phyloP scores from a whole-genome alignment of 2,329 filamentous ascomycete species.

The Monilinia vaccinii-corymbosi region DNA sequence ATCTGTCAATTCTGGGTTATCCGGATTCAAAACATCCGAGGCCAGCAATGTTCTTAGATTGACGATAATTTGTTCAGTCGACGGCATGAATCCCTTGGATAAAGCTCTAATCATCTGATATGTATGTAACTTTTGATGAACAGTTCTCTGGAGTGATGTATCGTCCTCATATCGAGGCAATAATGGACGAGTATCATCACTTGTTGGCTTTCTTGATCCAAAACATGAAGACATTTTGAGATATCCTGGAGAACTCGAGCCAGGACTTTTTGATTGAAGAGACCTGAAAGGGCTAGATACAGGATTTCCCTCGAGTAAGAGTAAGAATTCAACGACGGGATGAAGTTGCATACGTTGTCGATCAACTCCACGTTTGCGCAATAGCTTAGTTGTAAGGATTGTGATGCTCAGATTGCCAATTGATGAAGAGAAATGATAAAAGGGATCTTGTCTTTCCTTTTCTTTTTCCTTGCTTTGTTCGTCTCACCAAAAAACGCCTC shows the following conservation, averaged over 20 bases:
- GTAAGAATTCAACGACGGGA: constrained; percentile 3
- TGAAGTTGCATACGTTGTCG: constrained; percentile 4
- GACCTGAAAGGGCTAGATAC: not conserved
- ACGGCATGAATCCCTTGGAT: constrained; percentile 81
- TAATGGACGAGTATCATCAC: constrained; percentile 48
- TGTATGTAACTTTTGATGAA: constrained; percentile 84
- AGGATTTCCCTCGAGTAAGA: too few species aligned
- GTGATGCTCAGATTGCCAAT: not conserved
- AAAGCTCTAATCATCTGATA: constrained; percentile 87
- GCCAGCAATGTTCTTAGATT: constrained; percentile 73
- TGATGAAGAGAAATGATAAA: not conserved
- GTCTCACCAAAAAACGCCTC: not conserved
- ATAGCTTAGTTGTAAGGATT: not conserved
- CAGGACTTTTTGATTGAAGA: not conserved
- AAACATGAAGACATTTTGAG: constrained; percentile 28
- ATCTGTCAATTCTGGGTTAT: constrained; percentile 64
- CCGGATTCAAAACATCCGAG: constrained; percentile 68
- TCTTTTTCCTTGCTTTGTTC: constrained; percentile 1
- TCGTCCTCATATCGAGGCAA: constrained; percentile 78
- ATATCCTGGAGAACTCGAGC: not conserved
- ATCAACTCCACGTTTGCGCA: not conserved
- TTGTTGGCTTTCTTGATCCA: constrained; percentile 25
- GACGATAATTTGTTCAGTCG: constrained; percentile 72
- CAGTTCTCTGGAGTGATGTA: constrained; percentile 63
- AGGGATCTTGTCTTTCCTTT: not conserved